phyloP scores from a whole-genome alignment of 1,284 basidiomycete species.

The Tylopilus sp. region DNA sequence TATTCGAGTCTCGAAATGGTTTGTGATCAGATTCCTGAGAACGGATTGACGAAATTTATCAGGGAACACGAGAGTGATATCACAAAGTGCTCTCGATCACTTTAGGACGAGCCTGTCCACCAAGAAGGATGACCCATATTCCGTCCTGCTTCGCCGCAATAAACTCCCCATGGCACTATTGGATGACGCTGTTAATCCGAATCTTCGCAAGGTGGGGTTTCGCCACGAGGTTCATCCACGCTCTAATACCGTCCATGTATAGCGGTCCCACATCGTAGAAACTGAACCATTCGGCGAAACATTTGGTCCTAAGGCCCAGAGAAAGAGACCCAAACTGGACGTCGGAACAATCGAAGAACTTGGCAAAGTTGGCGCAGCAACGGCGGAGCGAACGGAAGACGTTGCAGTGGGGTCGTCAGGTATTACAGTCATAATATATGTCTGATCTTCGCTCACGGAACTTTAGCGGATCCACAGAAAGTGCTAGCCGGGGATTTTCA shows the following conservation, averaged over 20 bases:
- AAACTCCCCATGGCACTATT: slow-evolving; percentile 94
- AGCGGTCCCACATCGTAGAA: slow-evolving; percentile 89
- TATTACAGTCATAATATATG: slow-evolving; percentile 4
- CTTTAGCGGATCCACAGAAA: slow-evolving; percentile 14
- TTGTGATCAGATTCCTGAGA: slow-evolving; percentile 10
- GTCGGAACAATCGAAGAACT: slow-evolving; percentile 88
- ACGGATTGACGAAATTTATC: slow-evolving; percentile 5
- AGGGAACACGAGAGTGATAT: slow-evolving; percentile 98
- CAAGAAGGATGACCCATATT: slow-evolving; percentile 91
- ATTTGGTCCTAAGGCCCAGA: slow-evolving; percentile 90
- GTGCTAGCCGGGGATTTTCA: slow-evolving; percentile 35
- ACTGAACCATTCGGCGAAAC: slow-evolving; percentile 91
- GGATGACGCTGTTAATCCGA: slow-evolving; percentile 80
- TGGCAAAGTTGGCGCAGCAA: slow-evolving; percentile 58
- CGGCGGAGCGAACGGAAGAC: slow-evolving; percentile 20
- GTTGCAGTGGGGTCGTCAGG: slow-evolving; percentile 13
- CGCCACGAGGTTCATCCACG: not conserved
- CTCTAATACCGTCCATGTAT: slow-evolving; percentile 7
- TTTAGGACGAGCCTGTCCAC: slow-evolving; percentile 82
- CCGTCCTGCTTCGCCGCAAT: slow-evolving; percentile 86
- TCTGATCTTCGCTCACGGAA: slow-evolving; percentile 23
- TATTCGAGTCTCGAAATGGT: slow-evolving; percentile 15
- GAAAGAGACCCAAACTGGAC: slow-evolving; percentile 83
- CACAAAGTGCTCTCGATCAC: slow-evolving; percentile 92
- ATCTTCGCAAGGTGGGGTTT: slow-evolving; percentile 63